Evolutionary conservation across 495 filamentous ascomycete species (phyloP), one percentile per base, ranked within the genome.

Genomic region (Letharia lupina): DNA sequence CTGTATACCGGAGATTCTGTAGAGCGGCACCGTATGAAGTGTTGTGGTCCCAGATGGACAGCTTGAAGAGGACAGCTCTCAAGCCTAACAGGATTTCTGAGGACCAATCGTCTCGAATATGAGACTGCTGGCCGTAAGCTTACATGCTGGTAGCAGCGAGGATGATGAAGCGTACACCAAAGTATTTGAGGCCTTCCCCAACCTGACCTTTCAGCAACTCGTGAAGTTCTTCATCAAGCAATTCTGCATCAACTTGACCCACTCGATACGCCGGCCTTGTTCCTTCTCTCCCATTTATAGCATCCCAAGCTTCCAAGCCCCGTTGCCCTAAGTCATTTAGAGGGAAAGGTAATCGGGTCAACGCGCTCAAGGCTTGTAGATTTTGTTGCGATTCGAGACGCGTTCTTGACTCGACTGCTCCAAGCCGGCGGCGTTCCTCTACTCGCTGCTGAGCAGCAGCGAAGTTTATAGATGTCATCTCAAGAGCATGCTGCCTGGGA

Each of bases 41-140:
- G 77, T 96, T 83, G 74, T 96, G 90, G 73, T 98, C 93, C 94
- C 94, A 99, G 61, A 98, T 89, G 2, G 89, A 89, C 66, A 99
- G 82, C 74, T 98, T 98, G 80, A 96, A 99, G 20, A 99, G 79
- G 4, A 92, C 79, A 10, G 87, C 84, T 16, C 95, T 84, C 63
- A 99, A 80, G 1, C 78, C 81, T 31, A 96, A 79, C 62, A 87
- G 80, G 56, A 98, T 93, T 76, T 98, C 94, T 54, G 90, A 80
- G 6, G 87, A 87, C 88, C 89, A 96, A 60, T 95, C 89, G 71
- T 95, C 90, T 58, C 82, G 77, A 58, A 89, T 67, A 74, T 87
- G 81, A 67, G 84, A 71, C 83, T 87, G 39, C 73, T 13, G 0
- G 59, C 62, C 28, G 16, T 67, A 16, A 64, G 57, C 31, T 40